Conservation (phyloP, 192 early-diverging fungal species). For the Coemansia sp. region DNA sequence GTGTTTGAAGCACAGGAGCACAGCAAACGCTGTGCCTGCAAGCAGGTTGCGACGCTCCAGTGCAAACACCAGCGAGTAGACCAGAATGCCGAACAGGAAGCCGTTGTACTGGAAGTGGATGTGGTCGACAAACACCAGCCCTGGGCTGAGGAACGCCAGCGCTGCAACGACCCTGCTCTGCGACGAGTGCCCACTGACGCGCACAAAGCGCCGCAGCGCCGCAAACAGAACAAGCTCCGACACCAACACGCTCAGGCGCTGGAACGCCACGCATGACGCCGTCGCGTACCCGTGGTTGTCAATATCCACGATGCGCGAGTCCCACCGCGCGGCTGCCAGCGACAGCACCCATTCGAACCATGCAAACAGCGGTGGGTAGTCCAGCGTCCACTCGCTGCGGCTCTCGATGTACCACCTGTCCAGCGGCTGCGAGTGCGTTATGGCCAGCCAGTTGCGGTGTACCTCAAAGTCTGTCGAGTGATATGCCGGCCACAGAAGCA, state of each 20-base stretch:
- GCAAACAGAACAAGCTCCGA: conserved; percentile 78
- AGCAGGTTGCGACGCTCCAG: conserved; percentile 58
- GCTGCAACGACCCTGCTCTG: conserved; percentile 55
- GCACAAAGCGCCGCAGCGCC: conserved; percentile 61
- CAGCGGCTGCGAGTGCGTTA: conserved; percentile 82
- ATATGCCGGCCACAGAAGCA: conserved; percentile 74
- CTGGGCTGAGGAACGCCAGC: conserved; percentile 67
- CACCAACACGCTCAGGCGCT: conserved; percentile 76
- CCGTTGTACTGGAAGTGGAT: conserved; percentile 99
- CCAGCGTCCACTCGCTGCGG: conserved; percentile 89
- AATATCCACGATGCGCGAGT: conserved; percentile 76
- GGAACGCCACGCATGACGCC: conserved; percentile 72
- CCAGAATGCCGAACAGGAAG: conserved; percentile 81
- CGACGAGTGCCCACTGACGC: conserved; percentile 13
- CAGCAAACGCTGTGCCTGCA: conserved; percentile 77
- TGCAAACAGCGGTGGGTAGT: conserved; percentile 98
- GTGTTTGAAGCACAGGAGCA: conserved; percentile 94
- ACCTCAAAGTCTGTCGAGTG: conserved; percentile 99
- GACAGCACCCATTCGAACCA: conserved; percentile 87
- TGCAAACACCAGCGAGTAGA: conserved; percentile 74
- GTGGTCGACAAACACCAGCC: conserved; percentile 85
- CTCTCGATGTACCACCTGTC: conserved; percentile 83
- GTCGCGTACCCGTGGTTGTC: conserved; percentile 67
- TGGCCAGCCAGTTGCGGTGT: conserved; percentile 95
- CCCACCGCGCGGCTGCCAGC: conserved; percentile 52